Evolutionary conservation across 306 rosid species (phyloP), one percentile per base, ranked within the genome.

Genomic region (Lagenaria siceraria): DNA sequence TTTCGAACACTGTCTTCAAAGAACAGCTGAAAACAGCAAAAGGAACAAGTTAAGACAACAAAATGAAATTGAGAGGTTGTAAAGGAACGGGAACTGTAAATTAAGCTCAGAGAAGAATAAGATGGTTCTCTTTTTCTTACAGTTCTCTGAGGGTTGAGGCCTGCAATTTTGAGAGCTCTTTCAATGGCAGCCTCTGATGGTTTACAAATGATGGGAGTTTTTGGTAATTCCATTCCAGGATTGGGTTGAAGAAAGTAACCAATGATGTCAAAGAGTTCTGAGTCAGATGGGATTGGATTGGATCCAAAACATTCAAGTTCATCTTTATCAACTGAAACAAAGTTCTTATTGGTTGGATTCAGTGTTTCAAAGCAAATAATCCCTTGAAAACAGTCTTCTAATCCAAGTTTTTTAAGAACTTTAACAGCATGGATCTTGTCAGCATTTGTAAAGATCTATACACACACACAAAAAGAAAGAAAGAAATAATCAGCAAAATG

Each of bases 1-100:
- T 96, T 96, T 22, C 99, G 84, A 65, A 88, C 96, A 79, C 99
- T 96, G 31, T 96, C 99, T 49, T 96, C 99, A 81, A 96, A 90
- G 88, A 96, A 96, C 81, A 96, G 43, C 99, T 92, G 93, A 79
- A 80, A 84, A 6, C 70, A 19, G 52, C 35, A 43, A 72, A 49
- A 49, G 60, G 3, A 77, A 6, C 33, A 36, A 42, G 56, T 14
- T 42, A 17, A 4, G 38, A 51, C 48, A 21, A 51, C n/a, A 12
- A 2, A 27, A 24, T 21, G 46, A 69, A 29, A 10, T 40, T 66
- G 7, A 17, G 9, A 35, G 49, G 70, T 31, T 62, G 9, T 12
- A 64, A 22, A 6, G 66, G 17, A 27, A 13, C 12, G 36, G 15
- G 65, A 13, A 10, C 27, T 29, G 42, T 24, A 61, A 10, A 24